Percentiles rank a stretch among this genome's conserved stretches.
These are phyloP conservation scores for Davidsoniella virescens DNA, from an alignment of 2,329 filamentous ascomycete species.

Conservation along the genomic window DNA sequence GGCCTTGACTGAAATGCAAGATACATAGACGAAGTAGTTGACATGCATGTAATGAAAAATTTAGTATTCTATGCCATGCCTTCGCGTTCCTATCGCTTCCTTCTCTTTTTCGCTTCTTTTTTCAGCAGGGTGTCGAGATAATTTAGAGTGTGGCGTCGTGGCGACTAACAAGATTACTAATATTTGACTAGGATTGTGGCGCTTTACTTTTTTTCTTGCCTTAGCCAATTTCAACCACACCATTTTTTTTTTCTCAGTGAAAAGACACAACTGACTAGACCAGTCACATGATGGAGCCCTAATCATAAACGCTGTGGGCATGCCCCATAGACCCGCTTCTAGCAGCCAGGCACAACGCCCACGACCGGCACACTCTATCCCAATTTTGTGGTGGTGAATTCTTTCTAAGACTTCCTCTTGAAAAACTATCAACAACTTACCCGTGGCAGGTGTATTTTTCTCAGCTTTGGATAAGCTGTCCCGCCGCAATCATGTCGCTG, in stretches of 20 bases:
- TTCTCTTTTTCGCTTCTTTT: no score
- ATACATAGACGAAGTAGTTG: no score
- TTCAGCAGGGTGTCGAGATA: no score
- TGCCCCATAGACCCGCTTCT: conserved; percentile 13
- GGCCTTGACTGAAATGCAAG: no score
- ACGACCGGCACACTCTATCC: conserved; percentile 8
- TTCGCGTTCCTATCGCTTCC: no score
- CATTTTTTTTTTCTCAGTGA: background rate
- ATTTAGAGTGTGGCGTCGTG: no score
- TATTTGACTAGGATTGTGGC: no score
- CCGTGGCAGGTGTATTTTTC: conserved; percentile 13
- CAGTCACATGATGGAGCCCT: conserved; percentile 14
- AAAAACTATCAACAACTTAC: conserved; percentile 13
- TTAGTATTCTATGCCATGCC: no score
- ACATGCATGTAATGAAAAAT: no score
- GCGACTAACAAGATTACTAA: no score
- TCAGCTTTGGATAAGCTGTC: conserved; percentile 17
- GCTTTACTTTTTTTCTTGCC: no score
- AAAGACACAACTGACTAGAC: background rate
- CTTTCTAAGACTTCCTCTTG: conserved; percentile 12
- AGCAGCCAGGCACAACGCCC: conserved; percentile 11
- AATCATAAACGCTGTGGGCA: conserved; percentile 12
- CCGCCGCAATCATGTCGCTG: conserved; percentile 20
- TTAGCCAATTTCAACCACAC: no score
- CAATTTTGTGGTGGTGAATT: conserved; percentile 11